Evolutionary conservation across 192 early-diverging fungal genomes (phyloP), one percentile per base, ranked within the genome.

Genomic region (Coemansia sp.): DNA sequence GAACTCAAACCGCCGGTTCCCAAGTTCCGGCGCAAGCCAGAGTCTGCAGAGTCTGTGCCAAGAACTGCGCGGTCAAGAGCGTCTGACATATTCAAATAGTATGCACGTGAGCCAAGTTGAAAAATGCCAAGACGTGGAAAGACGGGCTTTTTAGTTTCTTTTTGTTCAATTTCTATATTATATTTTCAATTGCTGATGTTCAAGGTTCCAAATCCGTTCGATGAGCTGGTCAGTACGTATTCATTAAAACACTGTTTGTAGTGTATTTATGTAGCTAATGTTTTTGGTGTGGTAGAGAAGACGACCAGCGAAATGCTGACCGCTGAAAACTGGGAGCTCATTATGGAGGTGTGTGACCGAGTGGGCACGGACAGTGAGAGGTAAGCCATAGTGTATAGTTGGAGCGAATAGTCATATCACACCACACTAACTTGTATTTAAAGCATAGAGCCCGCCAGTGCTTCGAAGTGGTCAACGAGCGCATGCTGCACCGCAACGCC

Each of bases 221-320:
- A 83, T 51, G 73, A 79, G 59, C 58, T 79, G 4, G 82, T 83
- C 68, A 76, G 77, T 79, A 79, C 45, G 77, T 79, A 54, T 39
- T 23, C 23, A 3, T 11, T 51, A 35, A 35, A 35, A 7, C 8
- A 5, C 27, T 5, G 27, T 27, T 27, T 27, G 32, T 35, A 35
- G 32, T 35, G 32, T 7, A 2, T 1, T 35, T 8, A 35, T 1
- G 7, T 6, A 35, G 32, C 32, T 35, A 35, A 35, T 35, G 6
- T 3, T 27, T 27, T 27, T 35, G 8, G 8, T 8, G 7, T 8
- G 52, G 43, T 83, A 87, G 87, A 72, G 64, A 85, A 89, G 74
- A 95, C 97, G 12, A 99, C 97, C 6, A 90, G 87, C 79, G 95
- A 98, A 73, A 92, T 85, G 52, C 87, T 96, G 65, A 92, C 94